Evolutionary conservation across 2,329 filamentous ascomycete genomes (phyloP).

Genomic region (Nemania abortiva): DNA sequence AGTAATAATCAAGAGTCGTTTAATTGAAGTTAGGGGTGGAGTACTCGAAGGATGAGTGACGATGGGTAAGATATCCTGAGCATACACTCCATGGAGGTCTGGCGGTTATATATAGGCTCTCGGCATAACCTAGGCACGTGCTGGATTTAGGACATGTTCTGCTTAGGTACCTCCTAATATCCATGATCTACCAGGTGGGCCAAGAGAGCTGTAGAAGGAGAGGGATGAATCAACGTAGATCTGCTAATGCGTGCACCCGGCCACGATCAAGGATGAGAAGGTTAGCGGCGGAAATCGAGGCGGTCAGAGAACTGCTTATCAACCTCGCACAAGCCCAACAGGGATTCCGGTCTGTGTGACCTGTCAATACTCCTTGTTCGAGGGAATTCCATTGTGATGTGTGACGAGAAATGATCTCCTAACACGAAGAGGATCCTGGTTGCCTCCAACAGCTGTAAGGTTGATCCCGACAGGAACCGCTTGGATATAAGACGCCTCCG

Average conservation of each 20-base stretch:
- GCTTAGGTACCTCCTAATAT: background rate
- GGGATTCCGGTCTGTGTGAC: conserved; percentile 10
- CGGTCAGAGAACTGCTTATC: conserved; percentile 21
- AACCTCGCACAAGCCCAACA: conserved; percentile 15
- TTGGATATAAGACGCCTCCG: background rate
- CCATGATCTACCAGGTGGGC: conserved; percentile 13
- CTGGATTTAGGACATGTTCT: background rate
- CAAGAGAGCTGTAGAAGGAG: conserved; percentile 12
- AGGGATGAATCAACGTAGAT: conserved; percentile 14
- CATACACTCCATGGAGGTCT: background rate
- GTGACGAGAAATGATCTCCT: background rate
- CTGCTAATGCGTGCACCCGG: conserved; percentile 27
- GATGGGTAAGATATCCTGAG: background rate
- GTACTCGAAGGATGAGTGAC: background rate
- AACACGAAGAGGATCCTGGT: background rate
- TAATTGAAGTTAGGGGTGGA: no score
- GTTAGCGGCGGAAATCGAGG: conserved; percentile 13
- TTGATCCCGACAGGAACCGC: background rate
- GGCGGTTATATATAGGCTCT: conserved; percentile 29
- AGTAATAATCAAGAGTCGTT: background rate
- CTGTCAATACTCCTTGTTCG: background rate
- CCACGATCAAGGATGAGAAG: conserved; percentile 15
- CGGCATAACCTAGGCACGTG: background rate
- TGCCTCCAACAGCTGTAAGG: background rate
- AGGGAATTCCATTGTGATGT: background rate